phyloP scores from a whole-genome alignment of 2,329 filamentous ascomycete species.

The Epichloe gansuensis region DNA sequence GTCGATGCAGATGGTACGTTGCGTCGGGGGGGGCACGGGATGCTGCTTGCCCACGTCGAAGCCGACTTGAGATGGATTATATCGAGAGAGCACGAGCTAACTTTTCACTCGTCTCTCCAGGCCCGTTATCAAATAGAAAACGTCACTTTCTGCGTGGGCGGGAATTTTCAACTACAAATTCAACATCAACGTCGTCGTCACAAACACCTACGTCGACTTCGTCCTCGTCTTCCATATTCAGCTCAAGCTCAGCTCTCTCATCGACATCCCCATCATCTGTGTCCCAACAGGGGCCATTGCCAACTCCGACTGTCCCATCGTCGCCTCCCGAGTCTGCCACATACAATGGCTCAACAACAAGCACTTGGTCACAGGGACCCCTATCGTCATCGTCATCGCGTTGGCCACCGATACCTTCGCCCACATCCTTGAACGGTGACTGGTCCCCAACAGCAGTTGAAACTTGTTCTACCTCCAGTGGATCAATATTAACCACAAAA shows the following conservation, averaged over 20 bases:
- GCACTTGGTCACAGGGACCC: neutral
- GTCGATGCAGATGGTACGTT: constrained; percentile 7
- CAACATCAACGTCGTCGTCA: neutral
- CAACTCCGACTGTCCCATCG: neutral
- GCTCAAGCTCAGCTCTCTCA: neutral
- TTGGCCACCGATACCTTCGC: neutral
- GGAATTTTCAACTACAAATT: neutral
- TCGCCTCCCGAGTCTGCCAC: neutral
- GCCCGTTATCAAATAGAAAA: neutral
- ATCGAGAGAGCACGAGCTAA: neutral
- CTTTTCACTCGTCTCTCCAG: neutral
- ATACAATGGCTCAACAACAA: neutral
- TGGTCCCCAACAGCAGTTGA: neutral
- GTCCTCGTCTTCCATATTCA: neutral
- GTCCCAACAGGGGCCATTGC: neutral
- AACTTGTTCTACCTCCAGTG: neutral
- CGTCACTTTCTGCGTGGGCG: neutral
- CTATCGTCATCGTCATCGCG: neutral
- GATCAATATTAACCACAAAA: neutral
- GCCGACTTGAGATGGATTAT: neutral
- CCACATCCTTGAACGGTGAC: neutral
- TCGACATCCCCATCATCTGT: neutral
- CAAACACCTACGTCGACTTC: neutral
- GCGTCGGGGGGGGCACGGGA: neutral
- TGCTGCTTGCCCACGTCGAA: neutral